Evolutionary conservation across 192 early-diverging fungal species (phyloP), one percentile per base, ranked within the genome.

Genomic region (Chytriomyces sp.): DNA sequence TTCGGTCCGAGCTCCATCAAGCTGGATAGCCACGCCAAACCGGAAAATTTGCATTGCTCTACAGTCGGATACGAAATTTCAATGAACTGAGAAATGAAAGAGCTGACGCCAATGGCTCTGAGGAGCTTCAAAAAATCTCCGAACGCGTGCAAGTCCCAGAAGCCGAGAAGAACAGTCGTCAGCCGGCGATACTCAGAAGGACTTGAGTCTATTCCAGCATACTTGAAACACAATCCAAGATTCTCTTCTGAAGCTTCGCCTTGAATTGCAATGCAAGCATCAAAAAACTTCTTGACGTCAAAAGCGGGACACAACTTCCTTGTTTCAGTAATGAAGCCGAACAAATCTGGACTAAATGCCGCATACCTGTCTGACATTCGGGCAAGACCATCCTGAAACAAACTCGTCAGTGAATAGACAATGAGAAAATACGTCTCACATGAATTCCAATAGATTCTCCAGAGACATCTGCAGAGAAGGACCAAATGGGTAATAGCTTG

Each of bases 1-100:
- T 64, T 74, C 12, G 73, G 73, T 17, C 73, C 73, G 34, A 58
- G 5, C 25, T 74, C 73, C 19, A 58, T 64, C 6, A 74, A 37
- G 49, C 55, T 66, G 2, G 73, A 64, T n/a, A 74, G 55, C 62
- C 60, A 65, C 7, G 64, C 64, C 72, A 64, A 34, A 33, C 39
- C 55, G 2, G 73, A 37, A n/a, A 12, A 53, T 38, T 34, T 26
- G 38, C 53, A 17, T 58, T 74, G 61, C 10, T 63, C 62, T 5
- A 55, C 57, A 19, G 68, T 59, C n/a, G 53, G 52, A 14, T 25
- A 6, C 7, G 55, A 39, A n/a, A 74, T 10, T 36, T 33, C 52
- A 22, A 37, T 28, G 25, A 56, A 40, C 7, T 33, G 30, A 28
- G 63, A 14, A 28, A 74, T 10, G 54, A 74, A 74, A 4, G 17